A percentile compares a stretch with the other conserved stretches of the same genome.
phyloP scores from a whole-genome alignment of 768 basidiomycete species.

The Cubamyces sp. region DNA sequence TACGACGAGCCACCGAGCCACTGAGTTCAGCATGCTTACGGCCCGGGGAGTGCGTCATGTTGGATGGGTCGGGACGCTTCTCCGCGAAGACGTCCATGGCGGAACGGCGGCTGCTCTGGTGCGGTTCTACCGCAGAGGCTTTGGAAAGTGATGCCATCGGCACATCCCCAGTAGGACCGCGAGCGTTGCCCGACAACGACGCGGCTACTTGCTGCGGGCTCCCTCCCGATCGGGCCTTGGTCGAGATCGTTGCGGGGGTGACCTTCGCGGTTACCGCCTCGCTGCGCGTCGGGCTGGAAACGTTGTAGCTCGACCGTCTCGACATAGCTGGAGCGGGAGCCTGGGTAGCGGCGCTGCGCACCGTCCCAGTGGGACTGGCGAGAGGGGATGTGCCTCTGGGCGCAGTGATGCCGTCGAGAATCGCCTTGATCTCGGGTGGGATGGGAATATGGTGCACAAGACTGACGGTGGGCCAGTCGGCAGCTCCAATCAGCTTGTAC shows the following conservation, averaged over 20 bases:
- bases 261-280: constrained; percentile 27
- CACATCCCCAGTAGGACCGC: constrained; percentile 41
- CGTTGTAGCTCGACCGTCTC: constrained; percentile 30
- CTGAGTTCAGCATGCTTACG: constrained; percentile 65
- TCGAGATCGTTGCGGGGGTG: constrained; percentile 37
- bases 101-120: constrained; percentile 51
- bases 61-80: constrained; percentile 56
- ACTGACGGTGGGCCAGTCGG: constrained; percentile 83
- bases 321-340: constrained; percentile 31
- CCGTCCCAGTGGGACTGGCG: constrained; percentile 21
- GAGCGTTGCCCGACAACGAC: constrained; percentile 44
- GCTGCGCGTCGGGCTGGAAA: constrained; percentile 27
- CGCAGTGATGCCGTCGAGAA: constrained; percentile 54
- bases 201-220: constrained; percentile 55
- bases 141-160: constrained; percentile 48
- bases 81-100: constrained; percentile 46
- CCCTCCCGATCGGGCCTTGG: constrained; percentile 54
- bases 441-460: constrained; percentile 75
- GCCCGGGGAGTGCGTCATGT: constrained; percentile 58
- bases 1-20: constrained; percentile 48
- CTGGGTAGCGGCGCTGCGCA: constrained; percentile 20
- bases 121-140: constrained; percentile 50
- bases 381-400: constrained; percentile 37
- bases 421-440: constrained; percentile 69
- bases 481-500: constrained; percentile 63